Conservation (phyloP, 768 basidiomycete species). For the Tubosaeta sp. region DNA sequence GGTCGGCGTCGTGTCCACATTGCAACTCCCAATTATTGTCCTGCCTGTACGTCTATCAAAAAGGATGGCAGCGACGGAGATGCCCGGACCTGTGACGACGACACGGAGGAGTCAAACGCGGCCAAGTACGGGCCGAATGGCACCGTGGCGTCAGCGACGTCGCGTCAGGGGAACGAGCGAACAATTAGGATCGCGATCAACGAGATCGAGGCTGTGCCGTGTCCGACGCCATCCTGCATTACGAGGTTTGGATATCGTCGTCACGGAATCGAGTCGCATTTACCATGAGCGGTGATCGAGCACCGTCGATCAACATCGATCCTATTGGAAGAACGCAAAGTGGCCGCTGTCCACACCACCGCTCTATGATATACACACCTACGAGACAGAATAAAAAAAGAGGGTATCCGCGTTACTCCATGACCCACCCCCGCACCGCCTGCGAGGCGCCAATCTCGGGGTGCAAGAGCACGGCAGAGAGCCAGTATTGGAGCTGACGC, state of each 20-base stretch:
- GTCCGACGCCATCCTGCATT: no score
- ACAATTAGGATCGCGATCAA: not conserved
- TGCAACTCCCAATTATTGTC: not conserved
- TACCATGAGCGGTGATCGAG: no score
- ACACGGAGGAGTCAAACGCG: no score
- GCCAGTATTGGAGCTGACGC: conserved; percentile 60
- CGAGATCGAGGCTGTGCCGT: not conserved
- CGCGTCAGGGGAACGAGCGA: not conserved
- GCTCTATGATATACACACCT: not conserved
- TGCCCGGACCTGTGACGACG: no score
- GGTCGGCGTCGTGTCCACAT: not conserved
- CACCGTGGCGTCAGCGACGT: no score
- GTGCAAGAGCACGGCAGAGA: conserved; percentile 58
- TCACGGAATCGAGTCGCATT: no score
- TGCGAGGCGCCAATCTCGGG: conserved; percentile 65
- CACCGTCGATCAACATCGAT: no score
- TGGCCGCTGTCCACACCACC: not conserved
- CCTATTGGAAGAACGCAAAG: no score
- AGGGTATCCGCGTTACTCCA: conserved; percentile 28
- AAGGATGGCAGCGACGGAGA: no score
- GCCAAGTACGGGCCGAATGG: no score
- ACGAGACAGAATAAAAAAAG: conserved; percentile 6
- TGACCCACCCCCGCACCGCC: conserved; percentile 60
- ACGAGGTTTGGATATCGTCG: no score
- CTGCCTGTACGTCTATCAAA: no score